Base-by-base conservation (phyloP, 169 alveolate genomes). In the Eimeria acervulina region DNA sequence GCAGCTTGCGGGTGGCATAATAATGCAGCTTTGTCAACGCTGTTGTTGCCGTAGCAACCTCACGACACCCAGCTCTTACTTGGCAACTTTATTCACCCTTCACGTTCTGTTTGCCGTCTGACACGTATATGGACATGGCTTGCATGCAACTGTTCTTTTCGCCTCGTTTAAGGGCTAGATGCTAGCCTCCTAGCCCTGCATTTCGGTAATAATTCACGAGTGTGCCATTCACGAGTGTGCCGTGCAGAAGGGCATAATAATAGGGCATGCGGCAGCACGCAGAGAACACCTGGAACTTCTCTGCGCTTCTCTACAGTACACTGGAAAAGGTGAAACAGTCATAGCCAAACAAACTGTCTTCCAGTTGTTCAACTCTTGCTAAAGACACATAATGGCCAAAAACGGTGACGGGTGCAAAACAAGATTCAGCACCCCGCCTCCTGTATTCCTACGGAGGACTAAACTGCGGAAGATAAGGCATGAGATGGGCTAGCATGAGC, bases 391-490 rank as follows among this genome's bases (percentile, higher is more conserved):
- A 28, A 47, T 6, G 51, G 44, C 44, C 72, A 47, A 38, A 1
- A 78, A 36, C 63, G 88, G 88, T 44, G 66, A 40, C 19, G 38
- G 33, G 15, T 40, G 81, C 93, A 47, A 59, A 31, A 36, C 42
- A 85, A 1, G 59, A 28, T 51, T 55, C 47, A 52, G 81, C 44
- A 17, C 80, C 17, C 8, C 80, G 40, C 12, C 59, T 7, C 59
- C 42, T n/a, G 80, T 23, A 38, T 10, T 55, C 68, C 61, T 38
- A 85, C 7, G 68, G 59, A 31, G 93, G 93, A 61, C 81, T 70
- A 21, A 28, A 85, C 81, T 85, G 93, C 42, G 93, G 93, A 61
- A 85, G 93, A 23, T 85, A 85, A 13, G 93, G 93, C 93, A 85
- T 85, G 38, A 85, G 93, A 47, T 85, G 93, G 40, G 93, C 80